Evolutionary conservation across 805 yeast genomes (phyloP).

Genomic region (Zygosaccharomyces bailii): DNA sequence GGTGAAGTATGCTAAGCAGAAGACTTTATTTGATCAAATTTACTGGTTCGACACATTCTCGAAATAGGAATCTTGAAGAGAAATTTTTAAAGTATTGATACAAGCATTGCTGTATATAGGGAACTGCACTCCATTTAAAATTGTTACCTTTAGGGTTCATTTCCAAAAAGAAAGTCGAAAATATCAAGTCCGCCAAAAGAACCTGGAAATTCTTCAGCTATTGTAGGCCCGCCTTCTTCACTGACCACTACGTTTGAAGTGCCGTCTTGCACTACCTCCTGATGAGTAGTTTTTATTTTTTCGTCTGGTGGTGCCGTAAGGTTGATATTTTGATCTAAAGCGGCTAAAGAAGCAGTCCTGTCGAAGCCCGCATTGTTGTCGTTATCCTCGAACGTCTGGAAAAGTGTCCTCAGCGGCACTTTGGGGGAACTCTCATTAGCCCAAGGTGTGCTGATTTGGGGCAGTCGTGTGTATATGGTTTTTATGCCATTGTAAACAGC

Average conservation of each 20-base stretch:
- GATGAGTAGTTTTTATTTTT: not conserved
- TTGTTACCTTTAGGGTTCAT: constrained; percentile 14
- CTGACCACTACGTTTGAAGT: constrained; percentile 5
- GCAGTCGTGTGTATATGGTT: not conserved
- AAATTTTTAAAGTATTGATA: no score
- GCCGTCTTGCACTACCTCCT: not conserved
- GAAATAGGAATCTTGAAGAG: not conserved
- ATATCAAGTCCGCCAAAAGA: constrained; percentile 31
- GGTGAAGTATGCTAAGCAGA: constrained; percentile 63
- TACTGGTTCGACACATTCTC: constrained; percentile 31
- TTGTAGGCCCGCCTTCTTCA: constrained; percentile 1
- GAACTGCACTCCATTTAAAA: not conserved
- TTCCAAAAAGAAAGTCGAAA: constrained; percentile 30
- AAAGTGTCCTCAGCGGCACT: not conserved
- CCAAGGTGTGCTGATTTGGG: not conserved
- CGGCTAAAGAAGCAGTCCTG: constrained; percentile 21
- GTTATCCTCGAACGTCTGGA: constrained; percentile 1
- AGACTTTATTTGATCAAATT: constrained; percentile 46
- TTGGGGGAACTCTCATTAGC: not conserved
- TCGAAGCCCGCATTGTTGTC: constrained; percentile 15
- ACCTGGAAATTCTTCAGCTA: constrained; percentile 20
- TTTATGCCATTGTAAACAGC: constrained; percentile 8
- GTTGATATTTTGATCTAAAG: constrained; percentile 16
- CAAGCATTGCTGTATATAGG: not conserved
- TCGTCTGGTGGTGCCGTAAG: not conserved